A percentile compares a stretch with the other conserved stretches of the same genome.
These are phyloP conservation scores for Misopates orontium DNA, from an alignment of 257 asterid genomes.

Conservation along the genomic window DNA sequence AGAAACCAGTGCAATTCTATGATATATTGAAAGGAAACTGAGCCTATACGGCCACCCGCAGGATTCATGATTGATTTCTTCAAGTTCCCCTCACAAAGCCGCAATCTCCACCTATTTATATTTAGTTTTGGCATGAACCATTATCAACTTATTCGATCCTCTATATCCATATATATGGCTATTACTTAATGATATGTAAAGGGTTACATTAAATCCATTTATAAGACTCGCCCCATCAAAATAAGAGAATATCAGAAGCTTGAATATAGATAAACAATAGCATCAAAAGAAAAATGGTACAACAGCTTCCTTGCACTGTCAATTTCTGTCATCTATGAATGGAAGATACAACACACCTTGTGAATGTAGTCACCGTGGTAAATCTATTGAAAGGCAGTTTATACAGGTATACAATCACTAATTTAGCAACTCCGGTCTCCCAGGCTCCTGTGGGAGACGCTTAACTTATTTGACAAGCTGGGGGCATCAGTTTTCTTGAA, in stretches of 20 bases:
- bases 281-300: constrained; percentile 10
- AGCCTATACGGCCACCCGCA: constrained; percentile 14
- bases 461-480: constrained; percentile 2
- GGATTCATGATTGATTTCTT: not conserved
- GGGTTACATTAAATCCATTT: not conserved
- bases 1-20: constrained; percentile 72
- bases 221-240: too few species aligned
- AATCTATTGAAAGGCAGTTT: too few species aligned
- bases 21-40: constrained; percentile 71
- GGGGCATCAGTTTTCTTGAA: constrained; percentile 36
- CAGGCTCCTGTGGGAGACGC: not conserved
- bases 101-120: constrained; percentile 9
- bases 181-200: not conserved
- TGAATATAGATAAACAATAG: not conserved
- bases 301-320: not conserved
- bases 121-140: not conserved
- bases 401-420: not conserved
- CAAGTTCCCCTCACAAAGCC: not conserved
- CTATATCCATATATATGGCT: not conserved
- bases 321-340: not conserved
- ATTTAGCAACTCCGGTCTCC: too few species aligned
- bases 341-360: not conserved
- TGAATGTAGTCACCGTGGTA: not conserved
- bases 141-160: not conserved
- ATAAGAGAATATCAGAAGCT: too few species aligned